Base-by-base conservation (phyloP, 1,284 basidiomycete genomes). In the Schizopora paradoxa region DNA sequence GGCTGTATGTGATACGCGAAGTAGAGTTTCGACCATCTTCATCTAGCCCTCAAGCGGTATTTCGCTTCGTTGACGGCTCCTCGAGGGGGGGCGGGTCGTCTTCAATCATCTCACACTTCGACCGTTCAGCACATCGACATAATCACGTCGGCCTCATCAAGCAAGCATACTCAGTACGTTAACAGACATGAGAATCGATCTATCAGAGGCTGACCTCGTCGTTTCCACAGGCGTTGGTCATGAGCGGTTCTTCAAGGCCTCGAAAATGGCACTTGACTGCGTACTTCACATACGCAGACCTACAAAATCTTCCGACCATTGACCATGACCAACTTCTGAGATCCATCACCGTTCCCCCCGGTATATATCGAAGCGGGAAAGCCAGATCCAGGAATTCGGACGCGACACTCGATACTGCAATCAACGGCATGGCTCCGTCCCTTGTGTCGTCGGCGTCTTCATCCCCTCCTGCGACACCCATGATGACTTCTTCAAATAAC, bases 131-230 rank as follows among this genome's bases (percentile, higher is more conserved):
- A 19, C 67, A 72, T 43, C 70, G 72, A 49, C n/a, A n/a, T n/a
- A n/a, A n/a, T n/a, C 76, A 76, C 36, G 56, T 66, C 25, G 77
- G 77, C 16, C 62, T 80, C 32, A 73, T 80, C 41, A 80, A 81
- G 59, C 78, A 80, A 58, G 76, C 78, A 18, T 82, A 81, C 58
- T 80, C 78, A 5, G n/a, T n/a, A n/a, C n/a, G n/a, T n/a, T n/a
- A n/a, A n/a, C n/a, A n/a, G n/a, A n/a, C n/a, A n/a, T n/a, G n/a
- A n/a, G n/a, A n/a, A n/a, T n/a, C n/a, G n/a, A n/a, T n/a, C n/a
- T n/a, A n/a, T n/a, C n/a, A n/a, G n/a, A n/a, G n/a, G 77, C 77
- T 25, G 78, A 73, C 68, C 74, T 79, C n/a, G 61, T 65, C 18
- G 62, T 69, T 34, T 62, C 69, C 41, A 66, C 67, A 27, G 67